phyloP scores from a whole-genome alignment of 164 flowering plant genomes.

The Hamamelis virginiana region DNA sequence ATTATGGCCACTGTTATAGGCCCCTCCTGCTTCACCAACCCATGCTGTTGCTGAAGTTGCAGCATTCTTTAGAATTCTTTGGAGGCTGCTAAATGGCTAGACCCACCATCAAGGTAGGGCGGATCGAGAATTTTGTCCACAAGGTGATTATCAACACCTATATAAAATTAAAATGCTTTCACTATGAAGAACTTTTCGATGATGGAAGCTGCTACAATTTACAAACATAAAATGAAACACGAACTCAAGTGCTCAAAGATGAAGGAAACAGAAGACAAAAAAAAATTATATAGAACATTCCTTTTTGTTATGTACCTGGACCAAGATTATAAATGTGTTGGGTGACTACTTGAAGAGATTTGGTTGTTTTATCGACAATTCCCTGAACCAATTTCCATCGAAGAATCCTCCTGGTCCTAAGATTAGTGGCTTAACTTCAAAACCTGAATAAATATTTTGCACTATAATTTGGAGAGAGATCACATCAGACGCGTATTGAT shows the following conservation, averaged over 20 bases:
- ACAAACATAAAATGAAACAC: too few species aligned
- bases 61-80: conserved; percentile 38
- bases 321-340: conserved; percentile 86
- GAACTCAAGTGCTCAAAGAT: too few species aligned
- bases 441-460: conserved; percentile 25
- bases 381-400: conserved; percentile 57
- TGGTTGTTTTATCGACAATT: conserved; percentile 33
- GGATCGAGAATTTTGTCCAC: conserved; percentile 81
- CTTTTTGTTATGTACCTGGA: conserved; percentile 42
- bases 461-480: conserved; percentile 27
- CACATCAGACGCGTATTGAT: conserved; percentile 39
- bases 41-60: conserved; percentile 62
- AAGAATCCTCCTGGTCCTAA: conserved; percentile 75
- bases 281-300: neutral
- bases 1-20: conserved; percentile 83
- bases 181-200: neutral
- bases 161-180: neutral
- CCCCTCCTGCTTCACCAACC: conserved; percentile 99
- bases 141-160: conserved; percentile 70
- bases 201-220: too few species aligned
- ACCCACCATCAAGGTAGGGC: conserved; percentile 60
- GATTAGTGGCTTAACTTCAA: conserved; percentile 29
- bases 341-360: conserved; percentile 48
- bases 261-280: too few species aligned
- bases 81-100: conserved; percentile 47